Percentiles rank a stretch among this genome's conserved stretches.
Evolutionary conservation across 2,329 filamentous ascomycete species (phyloP).

Genomic region (Fusarium ambrosium): DNA sequence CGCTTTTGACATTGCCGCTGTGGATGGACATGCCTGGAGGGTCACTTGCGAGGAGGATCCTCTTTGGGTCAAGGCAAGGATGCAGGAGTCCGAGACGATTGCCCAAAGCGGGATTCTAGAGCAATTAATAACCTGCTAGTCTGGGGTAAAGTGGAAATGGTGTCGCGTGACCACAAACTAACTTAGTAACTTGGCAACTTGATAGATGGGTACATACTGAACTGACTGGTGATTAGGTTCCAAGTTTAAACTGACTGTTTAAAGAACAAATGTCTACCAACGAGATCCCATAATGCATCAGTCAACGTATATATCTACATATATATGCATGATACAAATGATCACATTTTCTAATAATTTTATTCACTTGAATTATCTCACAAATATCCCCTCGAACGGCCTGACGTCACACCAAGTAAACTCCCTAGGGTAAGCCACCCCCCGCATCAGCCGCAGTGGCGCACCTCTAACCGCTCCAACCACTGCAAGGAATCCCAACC

Average conservation of each 20-base stretch:
- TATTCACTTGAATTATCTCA: neutral
- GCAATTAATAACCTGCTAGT: too few relatives aligned
- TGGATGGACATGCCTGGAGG: too few relatives aligned
- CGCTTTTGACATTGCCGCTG: too few relatives aligned
- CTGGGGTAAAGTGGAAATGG: neutral
- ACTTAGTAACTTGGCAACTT: neutral
- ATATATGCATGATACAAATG: rapidly evolving
- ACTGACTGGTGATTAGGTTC: neutral
- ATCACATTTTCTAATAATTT: neutral
- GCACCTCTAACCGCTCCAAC: neutral
- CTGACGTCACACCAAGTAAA: neutral
- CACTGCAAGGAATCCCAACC: neutral
- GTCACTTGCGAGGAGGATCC: too few relatives aligned
- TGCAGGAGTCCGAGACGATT: too few relatives aligned
- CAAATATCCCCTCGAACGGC: neutral
- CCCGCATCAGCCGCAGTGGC: neutral
- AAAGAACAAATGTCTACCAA: neutral
- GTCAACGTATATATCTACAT: neutral
- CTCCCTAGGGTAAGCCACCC: neutral
- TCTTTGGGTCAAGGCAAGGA: too few relatives aligned
- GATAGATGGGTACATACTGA: neutral
- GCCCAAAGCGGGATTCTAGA: too few relatives aligned
- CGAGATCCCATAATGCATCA: neutral
- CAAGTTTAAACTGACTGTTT: neutral
- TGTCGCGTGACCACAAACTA: neutral